Evolutionary conservation across 768 basidiomycete genomes (phyloP).

Genomic region (Suillus luteus): DNA sequence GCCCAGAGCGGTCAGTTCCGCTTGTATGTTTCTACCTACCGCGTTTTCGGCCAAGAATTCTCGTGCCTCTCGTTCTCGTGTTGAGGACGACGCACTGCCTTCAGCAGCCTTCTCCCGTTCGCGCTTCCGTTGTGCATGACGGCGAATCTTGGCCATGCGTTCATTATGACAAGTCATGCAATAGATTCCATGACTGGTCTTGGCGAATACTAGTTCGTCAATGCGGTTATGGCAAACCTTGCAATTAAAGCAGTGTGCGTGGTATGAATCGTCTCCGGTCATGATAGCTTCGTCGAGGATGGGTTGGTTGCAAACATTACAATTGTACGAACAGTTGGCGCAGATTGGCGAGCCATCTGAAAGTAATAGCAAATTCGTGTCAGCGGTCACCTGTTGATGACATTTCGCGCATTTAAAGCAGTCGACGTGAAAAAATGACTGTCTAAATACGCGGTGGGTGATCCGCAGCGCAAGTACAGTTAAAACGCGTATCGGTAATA

Average conservation of each 20-base stretch:
- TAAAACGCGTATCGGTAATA: slow-evolving; percentile 11
- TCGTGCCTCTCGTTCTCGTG: slow-evolving; percentile 28
- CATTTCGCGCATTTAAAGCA: slow-evolving; percentile 99
- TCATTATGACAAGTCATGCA: slow-evolving; percentile 99
- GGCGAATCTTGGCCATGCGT: slow-evolving; percentile 89
- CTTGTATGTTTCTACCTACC: slow-evolving; percentile 37
- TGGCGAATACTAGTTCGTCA: slow-evolving; percentile 97
- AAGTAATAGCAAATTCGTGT: slow-evolving; percentile 94
- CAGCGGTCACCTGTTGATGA: slow-evolving; percentile 86
- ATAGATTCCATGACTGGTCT: slow-evolving; percentile 97
- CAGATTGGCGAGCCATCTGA: slow-evolving; percentile 98
- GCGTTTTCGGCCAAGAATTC: slow-evolving; percentile 39
- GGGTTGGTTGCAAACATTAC: slow-evolving; percentile 90
- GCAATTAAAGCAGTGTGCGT: slow-evolving; percentile 98
- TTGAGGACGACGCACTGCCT: slow-evolving; percentile 25
- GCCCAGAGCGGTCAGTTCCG: not conserved
- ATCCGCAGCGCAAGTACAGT: slow-evolving; percentile 13
- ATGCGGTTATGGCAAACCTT: slow-evolving; percentile 92
- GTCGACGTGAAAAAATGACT: slow-evolving; percentile 93
- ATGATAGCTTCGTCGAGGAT: slow-evolving; percentile 99
- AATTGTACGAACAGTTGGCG: slow-evolving; percentile 90
- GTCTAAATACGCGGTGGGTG: slow-evolving; percentile 44
- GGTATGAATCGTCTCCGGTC: slow-evolving; percentile 98
- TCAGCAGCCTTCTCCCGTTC: slow-evolving; percentile 47
- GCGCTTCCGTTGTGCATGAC: slow-evolving; percentile 87